Conservation (phyloP, 1,139 yeast species). For the Sugiyamaella pinicola region DNA sequence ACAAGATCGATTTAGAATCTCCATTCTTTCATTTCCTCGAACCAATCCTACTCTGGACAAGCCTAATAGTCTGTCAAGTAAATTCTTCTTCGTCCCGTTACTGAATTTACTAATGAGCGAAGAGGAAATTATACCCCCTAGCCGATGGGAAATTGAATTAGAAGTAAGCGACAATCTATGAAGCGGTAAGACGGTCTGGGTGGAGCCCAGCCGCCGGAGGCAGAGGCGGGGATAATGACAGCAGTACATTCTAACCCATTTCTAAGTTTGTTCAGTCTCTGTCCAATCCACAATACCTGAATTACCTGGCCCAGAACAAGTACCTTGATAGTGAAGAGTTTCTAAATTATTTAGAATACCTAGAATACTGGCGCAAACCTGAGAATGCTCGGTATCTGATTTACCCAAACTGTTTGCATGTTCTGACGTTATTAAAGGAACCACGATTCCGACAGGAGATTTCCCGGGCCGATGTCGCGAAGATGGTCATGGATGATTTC, state of each 20-base stretch:
- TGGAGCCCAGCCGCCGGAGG: background rate
- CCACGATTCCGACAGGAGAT: constrained; percentile 46
- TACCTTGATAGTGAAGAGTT: constrained; percentile 63
- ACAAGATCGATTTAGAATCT: no score
- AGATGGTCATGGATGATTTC: constrained; percentile 47
- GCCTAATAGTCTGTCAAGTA: background rate
- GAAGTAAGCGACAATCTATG: constrained; percentile 46
- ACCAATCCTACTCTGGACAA: background rate
- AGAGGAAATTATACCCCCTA: constrained; percentile 51
- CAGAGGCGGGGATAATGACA: background rate
- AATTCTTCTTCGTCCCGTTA: background rate
- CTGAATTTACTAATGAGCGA: constrained; percentile 15
- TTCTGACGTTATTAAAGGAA: constrained; percentile 55
- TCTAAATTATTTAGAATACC: constrained; percentile 63
- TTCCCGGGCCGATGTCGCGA: constrained; percentile 46
- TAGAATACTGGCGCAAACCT: constrained; percentile 75
- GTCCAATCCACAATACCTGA: constrained; percentile 73
- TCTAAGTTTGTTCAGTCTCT: constrained; percentile 71
- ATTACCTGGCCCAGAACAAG: constrained; percentile 73
- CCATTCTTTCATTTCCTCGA: no score
- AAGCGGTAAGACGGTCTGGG: background rate
- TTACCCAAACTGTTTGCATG: constrained; percentile 71
- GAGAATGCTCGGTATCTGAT: constrained; percentile 66
- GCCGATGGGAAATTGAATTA: constrained; percentile 79
- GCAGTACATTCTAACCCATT: background rate